Conservation (phyloP, 2,329 filamentous ascomycete species). For the Clonostachys solani region DNA sequence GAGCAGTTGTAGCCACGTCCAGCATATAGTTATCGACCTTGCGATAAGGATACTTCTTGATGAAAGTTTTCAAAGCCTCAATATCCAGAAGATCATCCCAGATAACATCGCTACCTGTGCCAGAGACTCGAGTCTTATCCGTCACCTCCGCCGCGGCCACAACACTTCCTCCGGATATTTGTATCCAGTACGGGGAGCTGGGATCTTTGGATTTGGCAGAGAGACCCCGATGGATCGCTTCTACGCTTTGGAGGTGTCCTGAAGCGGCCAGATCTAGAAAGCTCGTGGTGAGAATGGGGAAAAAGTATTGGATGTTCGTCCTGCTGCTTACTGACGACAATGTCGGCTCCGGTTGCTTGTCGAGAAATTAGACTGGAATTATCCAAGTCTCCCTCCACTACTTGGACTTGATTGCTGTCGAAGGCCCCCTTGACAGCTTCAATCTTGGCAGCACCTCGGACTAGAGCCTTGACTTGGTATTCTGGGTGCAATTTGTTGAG, state of each 20-base stretch:
- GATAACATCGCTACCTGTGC: slow-evolving; percentile 17
- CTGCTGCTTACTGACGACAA: slow-evolving; percentile 11
- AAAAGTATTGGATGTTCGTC: no score
- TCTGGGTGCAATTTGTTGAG: slow-evolving; percentile 3
- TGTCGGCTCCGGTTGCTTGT: slow-evolving; percentile 23
- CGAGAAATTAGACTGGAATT: slow-evolving; percentile 17
- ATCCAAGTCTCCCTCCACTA: slow-evolving; percentile 24
- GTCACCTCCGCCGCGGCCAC: slow-evolving; percentile 25
- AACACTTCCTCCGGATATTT: slow-evolving; percentile 30
- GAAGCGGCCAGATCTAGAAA: neutral
- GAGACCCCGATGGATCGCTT: neutral
- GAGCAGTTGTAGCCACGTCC: slow-evolving; percentile 11
- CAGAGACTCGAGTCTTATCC: slow-evolving; percentile 17
- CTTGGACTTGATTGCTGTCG: slow-evolving; percentile 10
- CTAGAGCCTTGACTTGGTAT: neutral
- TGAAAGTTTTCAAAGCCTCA: slow-evolving; percentile 14
- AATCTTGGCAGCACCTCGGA: neutral
- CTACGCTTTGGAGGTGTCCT: neutral
- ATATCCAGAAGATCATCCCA: slow-evolving; percentile 27
- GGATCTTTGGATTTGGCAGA: neutral
- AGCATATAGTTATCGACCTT: slow-evolving; percentile 30
- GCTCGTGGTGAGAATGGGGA: no score
- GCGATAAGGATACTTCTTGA: slow-evolving; percentile 16
- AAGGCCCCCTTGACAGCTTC: slow-evolving; percentile 5
- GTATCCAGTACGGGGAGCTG: slow-evolving; percentile 13